phyloP scores from a whole-genome alignment of 495 filamentous ascomycete genomes.

The Extremus antarcticus region DNA sequence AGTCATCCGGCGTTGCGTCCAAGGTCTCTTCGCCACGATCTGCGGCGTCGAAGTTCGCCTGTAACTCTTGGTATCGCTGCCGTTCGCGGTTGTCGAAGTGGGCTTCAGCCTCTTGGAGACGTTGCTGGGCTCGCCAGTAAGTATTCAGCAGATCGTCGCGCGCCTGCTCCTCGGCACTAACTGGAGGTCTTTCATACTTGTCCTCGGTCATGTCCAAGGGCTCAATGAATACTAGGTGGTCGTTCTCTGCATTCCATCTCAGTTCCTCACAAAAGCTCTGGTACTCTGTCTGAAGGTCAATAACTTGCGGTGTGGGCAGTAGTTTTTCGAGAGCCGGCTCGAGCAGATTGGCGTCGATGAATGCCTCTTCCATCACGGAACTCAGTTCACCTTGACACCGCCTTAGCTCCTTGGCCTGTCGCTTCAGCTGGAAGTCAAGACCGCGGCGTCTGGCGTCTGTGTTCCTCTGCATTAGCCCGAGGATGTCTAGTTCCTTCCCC shows the following conservation, averaged over 20 bases:
- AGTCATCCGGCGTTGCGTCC: conserved; percentile 5
- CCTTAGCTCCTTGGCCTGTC: background rate
- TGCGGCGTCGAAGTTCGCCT: background rate
- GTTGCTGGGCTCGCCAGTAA: conserved; percentile 1
- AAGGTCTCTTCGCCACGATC: background rate
- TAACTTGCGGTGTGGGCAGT: background rate
- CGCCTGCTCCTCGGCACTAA: background rate
- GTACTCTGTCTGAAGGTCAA: background rate
- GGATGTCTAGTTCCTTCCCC: background rate
- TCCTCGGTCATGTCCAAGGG: background rate
- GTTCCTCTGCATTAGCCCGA: background rate
- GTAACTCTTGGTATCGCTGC: background rate
- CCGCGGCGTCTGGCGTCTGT: background rate
- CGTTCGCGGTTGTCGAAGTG: background rate
- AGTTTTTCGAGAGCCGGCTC: background rate
- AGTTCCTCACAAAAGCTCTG: background rate
- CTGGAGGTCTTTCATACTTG: background rate
- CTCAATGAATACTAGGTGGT: background rate
- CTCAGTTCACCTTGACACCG: background rate
- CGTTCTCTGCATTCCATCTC: background rate
- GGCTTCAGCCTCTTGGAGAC: background rate
- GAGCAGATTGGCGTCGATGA: background rate
- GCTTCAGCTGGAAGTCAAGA: background rate
- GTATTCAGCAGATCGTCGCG: background rate
- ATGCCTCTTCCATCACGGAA: conserved; percentile 4